Evolutionary conservation across 1,284 basidiomycete species (phyloP), one percentile per base, ranked within the genome.

Genomic region (Taiwanofungus camphoratus): DNA sequence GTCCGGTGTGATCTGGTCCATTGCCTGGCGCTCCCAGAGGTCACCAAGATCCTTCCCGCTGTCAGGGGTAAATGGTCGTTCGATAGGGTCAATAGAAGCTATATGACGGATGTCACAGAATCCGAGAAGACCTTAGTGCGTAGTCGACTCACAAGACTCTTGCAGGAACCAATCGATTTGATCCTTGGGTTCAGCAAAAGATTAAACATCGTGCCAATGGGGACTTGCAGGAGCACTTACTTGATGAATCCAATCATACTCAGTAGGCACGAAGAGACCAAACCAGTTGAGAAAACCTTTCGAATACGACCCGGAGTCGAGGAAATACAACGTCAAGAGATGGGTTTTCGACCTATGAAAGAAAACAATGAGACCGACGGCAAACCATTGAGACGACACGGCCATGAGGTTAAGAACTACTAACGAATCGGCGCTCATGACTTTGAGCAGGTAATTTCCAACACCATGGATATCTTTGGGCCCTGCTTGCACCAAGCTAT

Each of bases 141-240:
- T 27, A 7, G 26, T 27, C 26, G 19, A 54, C 65, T 39, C 56
- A 75, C 77, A 67, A 11, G 88, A 92, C 52, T 87, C 78, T 62
- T 87, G 76, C 3, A 87, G 67, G 69, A 89, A 94, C 92, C 92
- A 95, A 36, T 89, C 73, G 35, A 87, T 88, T 70, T 95, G 92
- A 52, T 75, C 71, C 23, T 16, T n/a, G 16, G 32, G 15, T 13
- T 22, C 8, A 20, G 24, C 26, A 12, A 44, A 5, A 30, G 21
- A 21, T 36, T 15, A 30, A 5, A 34, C 22, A 21, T 7, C 5
- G 29, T 16, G n/a, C 24, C 12, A 7, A 34, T 20, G 11, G 36
- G 13, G 31, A 39, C 18, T 21, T 11, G 36, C 31, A 16, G 16
- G 6, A 16, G 9, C 11, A 33, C 63, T 39, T 54, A 77, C 80